Percentiles rank a stretch among this genome's conserved stretches.
Conservation (phyloP, 2,329 filamentous ascomycete species). For the Acrodontium crateriforme region DNA sequence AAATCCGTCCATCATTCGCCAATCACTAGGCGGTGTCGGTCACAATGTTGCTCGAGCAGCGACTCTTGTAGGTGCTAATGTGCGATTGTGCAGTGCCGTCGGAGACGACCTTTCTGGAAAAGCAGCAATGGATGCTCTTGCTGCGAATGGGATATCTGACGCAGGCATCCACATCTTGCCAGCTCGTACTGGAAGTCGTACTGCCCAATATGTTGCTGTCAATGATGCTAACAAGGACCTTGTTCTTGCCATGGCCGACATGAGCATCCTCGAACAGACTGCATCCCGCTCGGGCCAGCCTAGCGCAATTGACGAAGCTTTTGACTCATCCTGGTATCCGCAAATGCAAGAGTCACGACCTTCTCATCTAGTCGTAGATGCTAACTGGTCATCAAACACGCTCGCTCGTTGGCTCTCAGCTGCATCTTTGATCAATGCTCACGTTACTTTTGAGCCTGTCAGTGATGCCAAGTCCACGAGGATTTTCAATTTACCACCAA, state of each 20-base stretch:
- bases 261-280: slow-evolving; percentile 54
- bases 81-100: slow-evolving; percentile 66
- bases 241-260: slow-evolving; percentile 89
- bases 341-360: slow-evolving; percentile 44
- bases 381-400: slow-evolving; percentile 61
- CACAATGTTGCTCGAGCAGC: slow-evolving; percentile 82
- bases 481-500: slow-evolving; percentile 41
- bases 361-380: slow-evolving; percentile 74
- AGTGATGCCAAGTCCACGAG: slow-evolving; percentile 63
- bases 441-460: slow-evolving; percentile 77
- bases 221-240: slow-evolving; percentile 76
- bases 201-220: slow-evolving; percentile 81
- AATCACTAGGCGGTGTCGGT: slow-evolving; percentile 81
- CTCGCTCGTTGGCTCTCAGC: slow-evolving; percentile 55
- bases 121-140: slow-evolving; percentile 54
- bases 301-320: slow-evolving; percentile 26
- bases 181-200: slow-evolving; percentile 42
- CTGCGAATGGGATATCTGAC: slow-evolving; percentile 49
- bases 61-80: slow-evolving; percentile 50
- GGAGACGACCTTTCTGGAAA: slow-evolving; percentile 68
- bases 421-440: slow-evolving; percentile 41
- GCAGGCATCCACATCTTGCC: slow-evolving; percentile 42
- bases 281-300: slow-evolving; percentile 21
- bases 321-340: slow-evolving; percentile 42
- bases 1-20: slow-evolving; percentile 67